phyloP scores from a whole-genome alignment of 2,329 filamentous ascomycete species.

The Alternaria tenuissima region DNA sequence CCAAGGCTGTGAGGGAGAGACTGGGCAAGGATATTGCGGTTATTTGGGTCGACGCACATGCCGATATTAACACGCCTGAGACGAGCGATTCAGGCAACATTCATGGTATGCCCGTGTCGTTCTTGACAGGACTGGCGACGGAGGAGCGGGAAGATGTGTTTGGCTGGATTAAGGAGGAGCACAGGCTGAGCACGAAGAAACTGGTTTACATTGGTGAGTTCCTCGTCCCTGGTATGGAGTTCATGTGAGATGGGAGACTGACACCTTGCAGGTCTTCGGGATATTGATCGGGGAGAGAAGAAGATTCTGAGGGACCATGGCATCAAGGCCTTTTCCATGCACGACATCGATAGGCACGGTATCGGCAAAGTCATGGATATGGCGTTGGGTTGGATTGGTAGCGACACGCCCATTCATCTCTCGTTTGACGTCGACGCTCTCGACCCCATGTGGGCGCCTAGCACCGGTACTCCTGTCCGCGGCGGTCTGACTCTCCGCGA shows the following conservation, averaged over 20 bases:
- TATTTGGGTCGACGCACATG: conserved; percentile 98
- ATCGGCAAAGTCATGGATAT: conserved; percentile 97
- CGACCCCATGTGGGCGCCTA: conserved; percentile 95
- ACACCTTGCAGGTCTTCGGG: conserved; percentile 64
- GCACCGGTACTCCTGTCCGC: conserved; percentile 92
- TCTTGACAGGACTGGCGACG: conserved; percentile 83
- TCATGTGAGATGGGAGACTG: too few relatives aligned
- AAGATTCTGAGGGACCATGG: conserved; percentile 84
- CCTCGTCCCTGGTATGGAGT: neutral
- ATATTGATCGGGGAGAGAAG: conserved; percentile 95
- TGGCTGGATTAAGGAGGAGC: conserved; percentile 83
- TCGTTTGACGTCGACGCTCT: conserved; percentile 97
- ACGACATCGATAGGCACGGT: conserved; percentile 93
- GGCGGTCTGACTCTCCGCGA: conserved; percentile 93
- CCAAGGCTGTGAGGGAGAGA: conserved; percentile 85
- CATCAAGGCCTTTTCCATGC: conserved; percentile 98
- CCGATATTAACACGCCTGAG: conserved; percentile 97
- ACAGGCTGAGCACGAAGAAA: conserved; percentile 77
- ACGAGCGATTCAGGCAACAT: conserved; percentile 89
- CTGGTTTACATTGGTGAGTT: conserved; percentile 86
- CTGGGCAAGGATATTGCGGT: conserved; percentile 85
- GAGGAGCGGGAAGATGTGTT: conserved; percentile 82
- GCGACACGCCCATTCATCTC: conserved; percentile 93
- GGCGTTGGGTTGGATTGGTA: conserved; percentile 95
- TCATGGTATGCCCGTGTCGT: conserved; percentile 96